A percentile compares a stretch with the other conserved stretches of the same genome.
These are phyloP conservation scores for Aethionema arabicum DNA, from an alignment of 345 rosid species.

Conservation along the genomic window DNA sequence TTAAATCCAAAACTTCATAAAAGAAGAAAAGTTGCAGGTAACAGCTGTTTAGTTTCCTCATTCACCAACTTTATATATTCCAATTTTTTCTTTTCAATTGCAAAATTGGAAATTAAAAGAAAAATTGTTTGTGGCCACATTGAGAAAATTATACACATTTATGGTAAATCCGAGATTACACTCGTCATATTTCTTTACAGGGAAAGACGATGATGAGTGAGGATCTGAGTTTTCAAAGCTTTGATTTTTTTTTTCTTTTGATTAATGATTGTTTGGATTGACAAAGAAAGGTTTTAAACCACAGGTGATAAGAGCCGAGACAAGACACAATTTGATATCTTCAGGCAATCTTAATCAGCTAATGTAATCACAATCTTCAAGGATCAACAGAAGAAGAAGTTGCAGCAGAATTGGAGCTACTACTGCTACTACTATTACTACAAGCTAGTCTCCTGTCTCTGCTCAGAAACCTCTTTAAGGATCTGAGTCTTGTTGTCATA, in stretches of 20 bases:
- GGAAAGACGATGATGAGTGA: background rate
- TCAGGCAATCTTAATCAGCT: conserved; percentile 30
- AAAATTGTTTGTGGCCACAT: background rate
- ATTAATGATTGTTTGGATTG: conserved; percentile 20
- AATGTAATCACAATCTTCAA: conserved; percentile 34
- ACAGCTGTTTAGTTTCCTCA: conserved; percentile 20
- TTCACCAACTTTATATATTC: conserved; percentile 4
- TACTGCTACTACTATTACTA: conserved; percentile 38
- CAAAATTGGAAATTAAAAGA: background rate
- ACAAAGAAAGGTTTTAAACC: conserved; percentile 24
- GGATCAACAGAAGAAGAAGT: conserved; percentile 46
- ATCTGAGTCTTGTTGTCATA: conserved; percentile 67
- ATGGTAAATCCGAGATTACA: no score
- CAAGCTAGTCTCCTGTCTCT: conserved; percentile 68
- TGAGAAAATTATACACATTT: no score
- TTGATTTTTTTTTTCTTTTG: background rate
- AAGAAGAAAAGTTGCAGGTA: conserved; percentile 31
- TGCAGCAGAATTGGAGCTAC: conserved; percentile 43
- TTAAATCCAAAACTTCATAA: conserved; percentile 21
- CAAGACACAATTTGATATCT: conserved; percentile 28
- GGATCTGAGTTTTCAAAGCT: background rate
- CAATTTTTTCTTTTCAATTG: background rate
- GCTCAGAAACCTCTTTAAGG: conserved; percentile 77
- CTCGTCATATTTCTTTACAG: no score
- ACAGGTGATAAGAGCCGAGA: conserved; percentile 25